phyloP scores from a whole-genome alignment of 805 yeast species.

The Schizosaccharomyces octosporus region DNA sequence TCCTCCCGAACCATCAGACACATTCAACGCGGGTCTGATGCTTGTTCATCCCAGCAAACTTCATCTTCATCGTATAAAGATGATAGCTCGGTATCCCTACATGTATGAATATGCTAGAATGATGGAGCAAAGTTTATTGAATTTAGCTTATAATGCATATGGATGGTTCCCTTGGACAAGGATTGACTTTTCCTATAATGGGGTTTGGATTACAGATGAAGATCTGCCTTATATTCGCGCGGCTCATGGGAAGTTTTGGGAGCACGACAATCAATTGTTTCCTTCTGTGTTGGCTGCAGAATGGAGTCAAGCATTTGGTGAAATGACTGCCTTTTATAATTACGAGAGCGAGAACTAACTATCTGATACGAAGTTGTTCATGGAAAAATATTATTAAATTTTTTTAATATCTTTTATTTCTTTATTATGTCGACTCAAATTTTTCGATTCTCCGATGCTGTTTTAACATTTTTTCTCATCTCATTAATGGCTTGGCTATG shows the following conservation, averaged over 20 bases:
- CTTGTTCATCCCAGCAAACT: neutral
- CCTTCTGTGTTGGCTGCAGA: neutral
- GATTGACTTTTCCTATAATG: neutral
- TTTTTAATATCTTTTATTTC: no score
- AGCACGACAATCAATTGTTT: neutral
- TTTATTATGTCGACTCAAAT: no score
- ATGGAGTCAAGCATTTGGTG: constrained; percentile 1
- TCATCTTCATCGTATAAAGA: neutral
- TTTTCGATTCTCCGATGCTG: no score
- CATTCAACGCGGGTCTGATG: constrained; percentile 1
- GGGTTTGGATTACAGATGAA: neutral
- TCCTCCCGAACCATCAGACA: neutral
- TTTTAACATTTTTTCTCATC: no score
- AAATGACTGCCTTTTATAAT: neutral
- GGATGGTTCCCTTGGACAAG: neutral
- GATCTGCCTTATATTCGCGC: constrained; percentile 1
- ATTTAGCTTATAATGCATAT: neutral
- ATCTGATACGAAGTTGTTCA: no score
- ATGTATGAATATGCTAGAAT: neutral
- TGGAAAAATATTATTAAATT: no score
- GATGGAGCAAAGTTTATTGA: constrained; percentile 1
- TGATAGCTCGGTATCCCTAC: neutral
- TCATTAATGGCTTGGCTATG: no score
- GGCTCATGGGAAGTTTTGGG: constrained; percentile 2
- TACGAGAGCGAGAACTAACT: neutral